Base-by-base conservation (phyloP, 306 rosid genomes). In the Medicago arabica region DNA sequence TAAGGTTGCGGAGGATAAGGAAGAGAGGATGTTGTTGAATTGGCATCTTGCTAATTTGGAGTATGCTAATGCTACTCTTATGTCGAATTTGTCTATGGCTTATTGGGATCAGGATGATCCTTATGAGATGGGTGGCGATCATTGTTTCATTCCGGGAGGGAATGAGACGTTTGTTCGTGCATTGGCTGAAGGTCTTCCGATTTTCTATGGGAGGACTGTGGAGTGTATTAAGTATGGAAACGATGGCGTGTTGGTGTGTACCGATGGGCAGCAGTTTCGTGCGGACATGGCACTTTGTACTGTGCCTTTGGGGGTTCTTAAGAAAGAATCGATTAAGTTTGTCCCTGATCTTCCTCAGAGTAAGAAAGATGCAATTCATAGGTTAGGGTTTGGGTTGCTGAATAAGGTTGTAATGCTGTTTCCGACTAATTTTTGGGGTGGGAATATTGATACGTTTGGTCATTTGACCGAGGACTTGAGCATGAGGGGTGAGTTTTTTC, bases 71-170 rank as follows among this genome's bases (percentile, higher is more conserved):
- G 98, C 98, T 38, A 84, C 98, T 16, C 82, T 87, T 16, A 90
- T 93, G 94, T 83, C 94, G 6, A 90, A 93, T 77, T 79, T 93
- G 85, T 90, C 98, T 0, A 93, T 90, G 98, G 96, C 96, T 0
- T 93, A 93, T 85, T 93, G 98, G 98, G 98, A 93, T 81, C 98
- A 93, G 78, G 96, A 93, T 82, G 96, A 93, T 86, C 98, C 96
- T 2, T 93, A 80, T 78, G 98, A 93, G 81, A 93, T 93, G 98
- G 98, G 98, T 13, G 98, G 98, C 62, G 98, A 93, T 81, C 98
- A 93, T 78, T 93, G 98, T 83, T 93, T 93, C 59, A 90, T 93
- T 69, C 98, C 98, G 0, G 98, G 96, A 14, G 98, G 98, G 12
- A 93, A 90, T 15, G 94, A 90, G 83, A 83, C 74, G n/a, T 90